Conservation (phyloP, 1,139 yeast genomes). For the Taphrina pruni region DNA sequence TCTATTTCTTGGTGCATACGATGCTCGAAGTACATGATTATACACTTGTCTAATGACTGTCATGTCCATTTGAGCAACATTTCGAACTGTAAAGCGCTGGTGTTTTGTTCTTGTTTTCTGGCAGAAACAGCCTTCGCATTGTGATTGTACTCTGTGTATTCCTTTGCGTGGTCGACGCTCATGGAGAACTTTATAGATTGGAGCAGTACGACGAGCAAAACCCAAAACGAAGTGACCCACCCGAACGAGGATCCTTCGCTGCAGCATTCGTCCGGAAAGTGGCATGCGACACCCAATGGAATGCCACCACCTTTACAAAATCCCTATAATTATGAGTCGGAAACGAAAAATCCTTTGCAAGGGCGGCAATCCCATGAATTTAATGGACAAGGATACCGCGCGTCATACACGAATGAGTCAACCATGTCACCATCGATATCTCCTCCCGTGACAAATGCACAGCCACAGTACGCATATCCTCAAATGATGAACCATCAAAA, state of each 20-base stretch:
- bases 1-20: too few species aligned
- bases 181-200: slow-evolving; percentile 26
- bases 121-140: neutral
- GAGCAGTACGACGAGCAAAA: slow-evolving; percentile 11
- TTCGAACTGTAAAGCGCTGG: slow-evolving; percentile 3
- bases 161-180: neutral
- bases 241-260: neutral
- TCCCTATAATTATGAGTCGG: slow-evolving; percentile 11
- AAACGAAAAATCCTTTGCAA: neutral
- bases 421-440: slow-evolving; percentile 11
- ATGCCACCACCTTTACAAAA: slow-evolving; percentile 16
- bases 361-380: neutral
- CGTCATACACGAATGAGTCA: slow-evolving; percentile 1
- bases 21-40: neutral
- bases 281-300: neutral
- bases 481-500: slow-evolving; percentile 5
- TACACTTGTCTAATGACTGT: neutral
- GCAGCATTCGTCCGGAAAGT: neutral
- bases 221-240: slow-evolving; percentile 5
- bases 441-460: neutral
- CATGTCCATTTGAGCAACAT: neutral
- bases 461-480: slow-evolving; percentile 11
- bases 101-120: neutral
- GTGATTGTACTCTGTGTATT: slow-evolving; percentile 10
- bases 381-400: neutral